Evolutionary conservation across 768 basidiomycete species (phyloP).

Genomic region (Cystobasidium tubakii): DNA sequence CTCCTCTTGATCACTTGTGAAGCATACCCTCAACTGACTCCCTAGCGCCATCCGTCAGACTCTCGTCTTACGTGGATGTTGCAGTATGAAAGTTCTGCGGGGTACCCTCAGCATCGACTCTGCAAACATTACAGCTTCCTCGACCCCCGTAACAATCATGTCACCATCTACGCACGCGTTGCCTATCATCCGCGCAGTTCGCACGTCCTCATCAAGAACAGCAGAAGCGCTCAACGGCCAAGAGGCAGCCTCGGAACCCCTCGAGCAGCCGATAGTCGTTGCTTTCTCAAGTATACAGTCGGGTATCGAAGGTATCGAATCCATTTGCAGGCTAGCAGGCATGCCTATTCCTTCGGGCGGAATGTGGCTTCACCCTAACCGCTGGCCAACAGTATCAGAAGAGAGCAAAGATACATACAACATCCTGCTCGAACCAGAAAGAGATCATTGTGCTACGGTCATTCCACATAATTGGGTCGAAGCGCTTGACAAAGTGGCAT

Average conservation of each 20-base stretch:
- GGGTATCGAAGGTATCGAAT: slow-evolving; percentile 28
- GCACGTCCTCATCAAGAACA: neutral
- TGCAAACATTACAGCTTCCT: neutral
- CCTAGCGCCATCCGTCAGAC: neutral
- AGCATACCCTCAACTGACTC: neutral
- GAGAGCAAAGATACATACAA: neutral
- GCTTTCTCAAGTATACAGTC: neutral
- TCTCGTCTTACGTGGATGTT: neutral
- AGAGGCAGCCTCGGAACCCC: neutral
- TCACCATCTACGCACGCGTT: slow-evolving; percentile 20
- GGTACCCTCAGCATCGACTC: neutral
- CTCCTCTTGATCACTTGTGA: neutral
- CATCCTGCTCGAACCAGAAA: slow-evolving; percentile 14
- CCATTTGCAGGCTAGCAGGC: neutral
- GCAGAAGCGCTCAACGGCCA: neutral
- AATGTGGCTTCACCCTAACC: neutral
- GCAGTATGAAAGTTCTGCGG: neutral
- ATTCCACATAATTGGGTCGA: slow-evolving; percentile 31
- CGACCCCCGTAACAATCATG: slow-evolving; percentile 2
- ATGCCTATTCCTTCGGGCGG: slow-evolving; percentile 26
- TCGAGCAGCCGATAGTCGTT: slow-evolving; percentile 8
- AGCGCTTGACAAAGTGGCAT: neutral
- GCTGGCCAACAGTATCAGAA: neutral
- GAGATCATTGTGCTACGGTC: slow-evolving; percentile 13
- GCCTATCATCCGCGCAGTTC: slow-evolving; percentile 16